These are phyloP conservation scores for Entrophospora sp. DNA, from an alignment of 192 early-diverging fungal species.

Conservation along the genomic window DNA sequence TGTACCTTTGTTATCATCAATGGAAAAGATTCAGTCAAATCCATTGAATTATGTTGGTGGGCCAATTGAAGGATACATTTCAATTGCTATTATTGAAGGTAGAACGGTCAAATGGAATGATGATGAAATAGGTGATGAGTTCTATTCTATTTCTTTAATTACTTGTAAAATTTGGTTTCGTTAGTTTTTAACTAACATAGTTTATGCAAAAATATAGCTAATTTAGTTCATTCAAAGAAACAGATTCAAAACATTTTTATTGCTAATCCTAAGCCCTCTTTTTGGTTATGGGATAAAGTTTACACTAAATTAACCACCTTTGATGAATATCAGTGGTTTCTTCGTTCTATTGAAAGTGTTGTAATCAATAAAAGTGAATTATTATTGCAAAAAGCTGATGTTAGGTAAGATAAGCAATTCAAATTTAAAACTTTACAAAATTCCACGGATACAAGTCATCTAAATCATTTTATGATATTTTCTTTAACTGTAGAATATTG, in stretches of 20 bases:
- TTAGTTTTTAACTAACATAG: not conserved
- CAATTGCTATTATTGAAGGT: conserved; percentile 44
- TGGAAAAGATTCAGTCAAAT: conserved; percentile 49
- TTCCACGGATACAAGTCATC: too few relatives aligned
- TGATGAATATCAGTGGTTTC: conserved; percentile 60
- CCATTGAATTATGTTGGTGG: conserved; percentile 52
- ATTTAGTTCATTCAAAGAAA: conserved; percentile 18
- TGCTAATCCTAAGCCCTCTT: conserved; percentile 53
- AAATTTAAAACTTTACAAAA: too few relatives aligned
- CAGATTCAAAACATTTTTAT: conserved; percentile 30
- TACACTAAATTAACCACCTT: conserved; percentile 59
- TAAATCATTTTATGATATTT: too few relatives aligned
- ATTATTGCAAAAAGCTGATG: conserved; percentile 34
- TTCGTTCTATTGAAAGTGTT: conserved; percentile 47
- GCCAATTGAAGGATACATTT: conserved; percentile 56
- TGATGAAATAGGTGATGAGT: conserved; percentile 16
- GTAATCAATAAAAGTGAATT: conserved; percentile 27
- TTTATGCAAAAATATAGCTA: not conserved
- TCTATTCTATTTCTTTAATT: not conserved
- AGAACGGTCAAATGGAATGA: conserved; percentile 25
- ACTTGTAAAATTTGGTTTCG: not conserved
- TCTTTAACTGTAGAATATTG: conserved; percentile 20
- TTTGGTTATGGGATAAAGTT: conserved; percentile 75
- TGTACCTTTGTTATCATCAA: conserved; percentile 35
- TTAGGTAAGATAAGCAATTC: conserved; percentile 26